These are phyloP conservation scores for Talaromyces sp. DNA, from an alignment of 2,329 filamentous ascomycete genomes.

Conservation along the genomic window DNA sequence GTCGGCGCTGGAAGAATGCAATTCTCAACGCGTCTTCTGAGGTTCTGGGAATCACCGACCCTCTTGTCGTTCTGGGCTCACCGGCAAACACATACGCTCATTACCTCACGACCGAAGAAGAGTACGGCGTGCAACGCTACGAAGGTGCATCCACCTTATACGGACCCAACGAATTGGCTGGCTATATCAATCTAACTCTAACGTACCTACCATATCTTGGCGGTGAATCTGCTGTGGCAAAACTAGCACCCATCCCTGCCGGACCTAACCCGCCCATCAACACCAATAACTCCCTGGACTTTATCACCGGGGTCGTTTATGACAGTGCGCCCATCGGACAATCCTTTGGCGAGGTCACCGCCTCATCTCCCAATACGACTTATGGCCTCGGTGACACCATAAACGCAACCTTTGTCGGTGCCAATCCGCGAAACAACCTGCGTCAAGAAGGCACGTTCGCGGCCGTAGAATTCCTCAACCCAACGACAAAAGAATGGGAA, in stretches of 20 bases:
- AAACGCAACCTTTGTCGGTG: conserved; percentile 71
- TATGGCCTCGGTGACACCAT: conserved; percentile 63
- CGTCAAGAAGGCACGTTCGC: conserved; percentile 74
- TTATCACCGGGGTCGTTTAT: conserved; percentile 75
- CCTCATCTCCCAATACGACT: conserved; percentile 50
- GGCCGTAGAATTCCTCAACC: conserved; percentile 64
- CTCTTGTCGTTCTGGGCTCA: conserved; percentile 79
- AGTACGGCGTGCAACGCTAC: conserved; percentile 82
- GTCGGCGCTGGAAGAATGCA: conserved; percentile 77
- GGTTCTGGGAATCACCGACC: conserved; percentile 50
- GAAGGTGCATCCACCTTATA: conserved; percentile 93
- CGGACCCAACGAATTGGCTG: conserved; percentile 75
- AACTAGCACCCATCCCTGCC: conserved; percentile 40
- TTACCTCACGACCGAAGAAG: conserved; percentile 74
- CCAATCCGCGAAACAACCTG: conserved; percentile 87
- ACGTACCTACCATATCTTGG: conserved; percentile 66
- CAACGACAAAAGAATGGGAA: conserved; percentile 55
- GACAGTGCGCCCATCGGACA: conserved; percentile 66
- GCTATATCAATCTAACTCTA: conserved; percentile 84
- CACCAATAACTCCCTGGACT: conserved; percentile 68
- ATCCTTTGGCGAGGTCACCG: conserved; percentile 65
- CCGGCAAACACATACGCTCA: conserved; percentile 90
- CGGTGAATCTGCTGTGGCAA: conserved; percentile 40
- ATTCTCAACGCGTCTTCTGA: conserved; percentile 57
- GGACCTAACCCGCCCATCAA: conserved; percentile 75